Base-by-base conservation (phyloP, 2,329 filamentous ascomycete species). In the Xylariaceae sp. region DNA sequence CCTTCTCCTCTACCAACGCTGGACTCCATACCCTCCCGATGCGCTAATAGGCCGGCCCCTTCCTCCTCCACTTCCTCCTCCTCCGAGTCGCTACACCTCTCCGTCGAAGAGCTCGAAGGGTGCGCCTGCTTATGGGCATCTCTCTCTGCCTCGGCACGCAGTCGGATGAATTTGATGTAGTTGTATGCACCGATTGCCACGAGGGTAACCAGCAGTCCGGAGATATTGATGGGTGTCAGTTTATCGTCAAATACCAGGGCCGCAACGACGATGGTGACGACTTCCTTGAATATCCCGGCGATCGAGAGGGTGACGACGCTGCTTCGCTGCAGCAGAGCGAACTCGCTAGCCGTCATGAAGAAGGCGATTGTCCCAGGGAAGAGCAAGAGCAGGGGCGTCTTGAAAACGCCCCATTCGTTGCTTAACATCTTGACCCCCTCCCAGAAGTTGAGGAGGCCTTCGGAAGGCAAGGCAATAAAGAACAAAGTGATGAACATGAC, bases 251-350 rank as follows among this genome's bases (percentile, higher is more conserved):
- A 98, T 3, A 95, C 80, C 18, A 94, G 62, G 7, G 88, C 85
- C 0, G 90, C 90, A 1, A 88, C 88, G 28, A 79, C 83, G 55
- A 98, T 97, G 11, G 92, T 98, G 39, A 98, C 82, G 28, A 97
- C 92, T 67, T 98, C 92, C 62, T 98, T 98, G 73, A 98, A 97
- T 46, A 98, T 97, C 45, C 92, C 92, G 47, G 89, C 94, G 52
- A 98, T 96, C 36, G 85, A 94, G 31, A 98, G 74, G 0, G 92
- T 97, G 36, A 98, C 92, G 37, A 98, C 92, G 1, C 86, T 94
- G 1, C 90, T 97, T 33, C 92, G 86, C 68, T 96, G 85, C 50
- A 98, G 76, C 46, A 98, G 76, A 37, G 92, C 90, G 60, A 97
- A 98, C 64, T 98, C 92, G 38, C 87, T 89, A 0, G 88, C 81